Evolutionary conservation across 139 green algal genomes (phyloP), one percentile per base, ranked within the genome.

Genomic region (Chlorella sp.): DNA sequence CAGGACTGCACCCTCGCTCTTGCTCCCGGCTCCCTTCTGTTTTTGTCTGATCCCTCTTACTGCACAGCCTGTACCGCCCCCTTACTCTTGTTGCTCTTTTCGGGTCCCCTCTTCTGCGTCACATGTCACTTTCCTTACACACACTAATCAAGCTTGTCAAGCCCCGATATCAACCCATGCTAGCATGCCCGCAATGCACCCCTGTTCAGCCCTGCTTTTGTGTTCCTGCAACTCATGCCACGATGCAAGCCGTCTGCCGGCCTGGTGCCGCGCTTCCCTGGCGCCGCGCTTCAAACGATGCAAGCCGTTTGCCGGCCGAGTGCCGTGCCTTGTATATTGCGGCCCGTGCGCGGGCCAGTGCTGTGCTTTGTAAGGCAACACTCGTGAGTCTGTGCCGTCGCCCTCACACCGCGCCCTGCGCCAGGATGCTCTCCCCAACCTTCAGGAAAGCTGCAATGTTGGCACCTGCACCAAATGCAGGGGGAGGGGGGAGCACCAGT

Each of bases 361-460:
- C 66, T n/a, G 66, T 30, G 26, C 66, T 3, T 15, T 42, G 3
- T n/a, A 80, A 37, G 9, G 42, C 9, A 80, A 40, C 48, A 57
- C 7, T 80, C 53, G 18, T 7, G 34, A 83, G 36, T 9, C 12
- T 68, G 42, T 34, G 30, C 21, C 9, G 42, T 16, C 26, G 40
- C 42, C 39, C 68, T 79, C 71, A 90, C 36, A 90, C 86, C 12
- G 86, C 76, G 9, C 86, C 86, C 86, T 90, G 75, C 9, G 76
- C 86, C 75, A 86, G 53, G 36, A 90, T 60, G 4, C 75, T 77
- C 34, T 90, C 76, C 7, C 42, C 86, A 1, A 90, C 86, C 76
- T 90, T 90, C 34, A 36, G 22, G 76, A 90, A 90, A 4, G 26
- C 36, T 0, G 86, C 86, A 30, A 90, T 86, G 76, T 90, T 90